Evolutionary conservation across 805 yeast genomes (phyloP).

Genomic region (Myxozyma nipponensis): DNA sequence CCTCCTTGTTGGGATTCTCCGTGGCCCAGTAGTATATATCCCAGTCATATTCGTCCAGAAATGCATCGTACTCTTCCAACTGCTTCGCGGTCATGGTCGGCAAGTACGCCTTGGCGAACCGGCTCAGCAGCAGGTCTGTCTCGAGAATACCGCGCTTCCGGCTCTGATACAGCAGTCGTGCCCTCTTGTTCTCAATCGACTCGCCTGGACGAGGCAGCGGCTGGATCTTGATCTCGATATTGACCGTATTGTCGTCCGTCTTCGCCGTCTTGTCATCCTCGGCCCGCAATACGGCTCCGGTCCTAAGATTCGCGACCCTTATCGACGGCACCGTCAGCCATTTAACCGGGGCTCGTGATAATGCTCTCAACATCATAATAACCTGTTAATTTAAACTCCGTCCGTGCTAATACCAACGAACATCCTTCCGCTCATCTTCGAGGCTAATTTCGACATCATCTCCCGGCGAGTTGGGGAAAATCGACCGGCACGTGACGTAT

Average conservation of each 20-base stretch:
- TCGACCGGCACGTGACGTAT: too few relatives aligned
- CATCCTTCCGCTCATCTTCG: too few relatives aligned
- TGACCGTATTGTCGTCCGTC: constrained; percentile 27
- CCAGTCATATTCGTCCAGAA: constrained; percentile 97
- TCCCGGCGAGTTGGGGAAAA: too few relatives aligned
- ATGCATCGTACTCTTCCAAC: constrained; percentile 64
- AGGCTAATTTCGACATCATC: too few relatives aligned
- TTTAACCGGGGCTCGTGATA: too few relatives aligned
- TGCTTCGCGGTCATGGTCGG: constrained; percentile 55
- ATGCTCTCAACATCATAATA: too few relatives aligned
- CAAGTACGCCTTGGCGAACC: constrained; percentile 78
- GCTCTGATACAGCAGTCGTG: constrained; percentile 86
- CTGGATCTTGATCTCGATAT: constrained; percentile 59
- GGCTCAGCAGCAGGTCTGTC: constrained; percentile 77
- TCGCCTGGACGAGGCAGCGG: constrained; percentile 80
- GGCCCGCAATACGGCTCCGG: too few relatives aligned
- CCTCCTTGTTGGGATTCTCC: constrained; percentile 53
- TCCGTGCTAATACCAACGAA: too few relatives aligned
- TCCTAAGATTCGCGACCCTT: too few relatives aligned
- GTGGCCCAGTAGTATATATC: constrained; percentile 99
- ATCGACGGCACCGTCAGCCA: too few relatives aligned
- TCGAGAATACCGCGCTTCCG: constrained; percentile 94
- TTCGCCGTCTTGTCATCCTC: too few relatives aligned
- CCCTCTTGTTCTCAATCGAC: constrained; percentile 65
- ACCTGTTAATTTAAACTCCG: too few relatives aligned